Conservation (phyloP, 2,329 filamentous ascomycete genomes). For the Claviceps humidiphila region DNA sequence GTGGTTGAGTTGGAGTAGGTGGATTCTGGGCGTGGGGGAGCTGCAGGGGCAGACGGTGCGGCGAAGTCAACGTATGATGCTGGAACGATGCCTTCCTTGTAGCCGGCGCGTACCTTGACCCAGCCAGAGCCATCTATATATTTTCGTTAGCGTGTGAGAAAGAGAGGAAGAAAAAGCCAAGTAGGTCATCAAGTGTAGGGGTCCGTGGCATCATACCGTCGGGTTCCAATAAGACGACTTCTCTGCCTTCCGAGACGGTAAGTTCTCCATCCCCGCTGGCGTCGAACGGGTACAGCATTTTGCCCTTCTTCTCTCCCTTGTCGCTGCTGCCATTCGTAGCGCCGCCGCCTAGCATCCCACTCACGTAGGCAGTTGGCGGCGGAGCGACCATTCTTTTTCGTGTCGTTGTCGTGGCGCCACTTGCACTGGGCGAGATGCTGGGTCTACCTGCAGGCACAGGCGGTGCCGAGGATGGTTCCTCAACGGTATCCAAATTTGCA, state of each 20-base stretch:
- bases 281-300: conserved; percentile 83
- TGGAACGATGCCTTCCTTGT: conserved; percentile 75
- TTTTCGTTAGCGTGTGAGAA: not conserved
- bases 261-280: conserved; percentile 71
- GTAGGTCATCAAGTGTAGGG: not conserved
- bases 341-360: conserved; percentile 44
- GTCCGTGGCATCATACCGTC: conserved; percentile 50
- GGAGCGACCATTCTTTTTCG: conserved; percentile 71
- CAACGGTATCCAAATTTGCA: conserved; percentile 32
- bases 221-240: conserved; percentile 66
- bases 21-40: conserved; percentile 52
- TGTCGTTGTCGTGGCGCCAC: conserved; percentile 14
- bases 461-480: conserved; percentile 10
- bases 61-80: conserved; percentile 68
- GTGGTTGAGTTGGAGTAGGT: conserved; percentile 59
- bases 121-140: conserved; percentile 74
- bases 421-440: conserved; percentile 14
- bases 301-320: conserved; percentile 48
- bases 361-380: conserved; percentile 70
- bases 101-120: conserved; percentile 67
- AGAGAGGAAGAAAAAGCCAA: not conserved
- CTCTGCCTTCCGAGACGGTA: conserved; percentile 62
- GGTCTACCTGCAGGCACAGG: conserved; percentile 13
- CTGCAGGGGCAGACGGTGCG: conserved; percentile 26
- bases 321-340: conserved; percentile 26